Conservation (phyloP, 2,329 filamentous ascomycete species). For the Paramyrothecium sp. region DNA sequence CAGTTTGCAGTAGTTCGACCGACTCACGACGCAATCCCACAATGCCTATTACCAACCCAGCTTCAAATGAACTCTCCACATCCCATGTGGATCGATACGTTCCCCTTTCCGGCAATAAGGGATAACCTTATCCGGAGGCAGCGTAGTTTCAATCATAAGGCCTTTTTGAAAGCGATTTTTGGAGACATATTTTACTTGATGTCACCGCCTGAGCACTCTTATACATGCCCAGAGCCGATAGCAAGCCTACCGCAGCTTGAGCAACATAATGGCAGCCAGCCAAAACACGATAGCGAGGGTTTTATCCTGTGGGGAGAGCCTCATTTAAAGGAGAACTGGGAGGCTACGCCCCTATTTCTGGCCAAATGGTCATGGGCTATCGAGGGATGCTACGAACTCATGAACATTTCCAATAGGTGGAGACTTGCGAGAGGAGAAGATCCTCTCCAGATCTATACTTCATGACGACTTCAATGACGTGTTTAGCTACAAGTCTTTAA, state of each 20-base stretch:
- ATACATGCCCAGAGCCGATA: too few species aligned
- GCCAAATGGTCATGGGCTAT: constrained; percentile 17
- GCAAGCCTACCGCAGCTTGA: neutral
- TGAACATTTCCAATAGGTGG: constrained; percentile 17
- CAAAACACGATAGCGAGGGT: constrained; percentile 10
- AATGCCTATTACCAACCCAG: constrained; percentile 30
- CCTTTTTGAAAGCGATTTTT: constrained; percentile 11
- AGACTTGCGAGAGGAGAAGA: constrained; percentile 16
- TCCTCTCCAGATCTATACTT: too few species aligned
- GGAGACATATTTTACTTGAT: constrained; percentile 2
- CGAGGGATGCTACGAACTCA: constrained; percentile 15
- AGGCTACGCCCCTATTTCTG: constrained; percentile 18
- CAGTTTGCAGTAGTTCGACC: too few species aligned
- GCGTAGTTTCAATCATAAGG: constrained; percentile 36
- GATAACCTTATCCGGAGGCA: constrained; percentile 35
- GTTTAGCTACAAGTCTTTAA: too few species aligned
- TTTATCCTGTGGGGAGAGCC: constrained; percentile 22
- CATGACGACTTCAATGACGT: too few species aligned
- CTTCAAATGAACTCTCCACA: constrained; percentile 37
- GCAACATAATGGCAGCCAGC: neutral
- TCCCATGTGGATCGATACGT: constrained; percentile 39
- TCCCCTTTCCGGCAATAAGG: constrained; percentile 34
- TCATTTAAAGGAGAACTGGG: constrained; percentile 16
- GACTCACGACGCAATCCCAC: neutral
- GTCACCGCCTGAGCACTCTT: neutral